phyloP scores from a whole-genome alignment of 768 basidiomycete species.

The Lentinula sp. region DNA sequence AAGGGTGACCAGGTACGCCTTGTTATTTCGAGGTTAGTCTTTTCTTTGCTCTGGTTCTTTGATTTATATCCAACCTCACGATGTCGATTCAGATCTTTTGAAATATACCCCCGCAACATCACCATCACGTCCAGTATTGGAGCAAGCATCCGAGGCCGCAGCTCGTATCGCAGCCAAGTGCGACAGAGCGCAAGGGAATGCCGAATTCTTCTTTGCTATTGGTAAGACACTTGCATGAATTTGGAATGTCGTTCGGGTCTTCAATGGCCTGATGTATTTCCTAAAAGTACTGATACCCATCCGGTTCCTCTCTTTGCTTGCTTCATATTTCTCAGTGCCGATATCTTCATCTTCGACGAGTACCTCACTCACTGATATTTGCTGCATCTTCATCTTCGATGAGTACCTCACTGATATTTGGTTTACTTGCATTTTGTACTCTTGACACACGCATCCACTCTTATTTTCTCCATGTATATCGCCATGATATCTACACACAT shows the following conservation, averaged over 20 bases:
- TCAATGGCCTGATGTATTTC: too few species aligned
- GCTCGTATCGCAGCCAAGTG: conserved; percentile 54
- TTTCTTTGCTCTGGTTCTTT: not conserved
- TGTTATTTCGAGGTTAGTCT: conserved; percentile 51
- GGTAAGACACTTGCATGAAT: not conserved
- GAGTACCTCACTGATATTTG: not conserved
- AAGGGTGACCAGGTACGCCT: conserved; percentile 60
- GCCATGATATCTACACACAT: too few species aligned
- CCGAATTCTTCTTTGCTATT: conserved; percentile 19
- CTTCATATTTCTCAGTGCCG: too few species aligned
- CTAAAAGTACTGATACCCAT: too few species aligned
- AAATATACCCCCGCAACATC: conserved; percentile 47
- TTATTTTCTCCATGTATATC: too few species aligned
- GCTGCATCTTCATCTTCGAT: not conserved
- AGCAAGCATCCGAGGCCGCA: conserved; percentile 52
- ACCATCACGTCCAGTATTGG: conserved; percentile 47
- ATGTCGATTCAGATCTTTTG: conserved; percentile 39
- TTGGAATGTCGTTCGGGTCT: too few species aligned
- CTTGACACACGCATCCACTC: too few species aligned
- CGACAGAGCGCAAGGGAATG: conserved; percentile 53
- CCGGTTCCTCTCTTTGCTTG: too few species aligned
- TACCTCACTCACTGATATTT: too few species aligned
- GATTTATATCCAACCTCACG: not conserved
- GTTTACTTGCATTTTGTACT: not conserved
- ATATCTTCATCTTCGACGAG: too few species aligned